Conservation (phyloP, 129 eudicot genomes). For the Flaveria robusta region DNA sequence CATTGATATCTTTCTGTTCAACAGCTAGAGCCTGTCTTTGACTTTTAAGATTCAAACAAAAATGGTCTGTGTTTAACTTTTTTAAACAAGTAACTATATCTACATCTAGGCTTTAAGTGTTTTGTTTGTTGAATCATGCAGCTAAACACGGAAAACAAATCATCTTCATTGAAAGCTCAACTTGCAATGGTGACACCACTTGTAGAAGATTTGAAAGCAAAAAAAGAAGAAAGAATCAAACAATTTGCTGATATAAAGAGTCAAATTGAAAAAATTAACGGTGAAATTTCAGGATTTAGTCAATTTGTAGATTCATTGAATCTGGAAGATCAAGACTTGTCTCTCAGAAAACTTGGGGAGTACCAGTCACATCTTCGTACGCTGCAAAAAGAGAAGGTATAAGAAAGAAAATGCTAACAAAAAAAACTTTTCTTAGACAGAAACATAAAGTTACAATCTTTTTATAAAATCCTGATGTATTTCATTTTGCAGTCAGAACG, state of each 20-base stretch:
- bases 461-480: neutral
- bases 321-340: constrained; percentile 70
- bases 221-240: constrained; percentile 69
- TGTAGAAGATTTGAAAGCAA: constrained; percentile 65
- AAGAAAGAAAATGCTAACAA: neutral
- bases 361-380: constrained; percentile 64
- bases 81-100: neutral
- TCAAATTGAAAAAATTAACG: constrained; percentile 66
- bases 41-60: constrained; percentile 15
- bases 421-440: neutral
- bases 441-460: neutral
- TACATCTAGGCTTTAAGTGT: neutral
- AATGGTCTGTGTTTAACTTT: neutral
- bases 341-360: constrained; percentile 73
- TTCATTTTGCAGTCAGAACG: constrained; percentile 64
- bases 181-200: constrained; percentile 64
- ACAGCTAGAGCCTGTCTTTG: constrained; percentile 4
- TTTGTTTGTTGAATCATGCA: constrained; percentile 29
- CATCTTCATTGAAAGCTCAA: constrained; percentile 69
- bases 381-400: constrained; percentile 87
- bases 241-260: constrained; percentile 68
- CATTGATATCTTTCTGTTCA: constrained; percentile 1
- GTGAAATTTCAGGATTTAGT: constrained; percentile 70
- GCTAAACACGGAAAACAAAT: constrained; percentile 60
- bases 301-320: constrained; percentile 44